phyloP scores from a whole-genome alignment of 257 asterid species.

The Lithospermum erythrorhizon region DNA sequence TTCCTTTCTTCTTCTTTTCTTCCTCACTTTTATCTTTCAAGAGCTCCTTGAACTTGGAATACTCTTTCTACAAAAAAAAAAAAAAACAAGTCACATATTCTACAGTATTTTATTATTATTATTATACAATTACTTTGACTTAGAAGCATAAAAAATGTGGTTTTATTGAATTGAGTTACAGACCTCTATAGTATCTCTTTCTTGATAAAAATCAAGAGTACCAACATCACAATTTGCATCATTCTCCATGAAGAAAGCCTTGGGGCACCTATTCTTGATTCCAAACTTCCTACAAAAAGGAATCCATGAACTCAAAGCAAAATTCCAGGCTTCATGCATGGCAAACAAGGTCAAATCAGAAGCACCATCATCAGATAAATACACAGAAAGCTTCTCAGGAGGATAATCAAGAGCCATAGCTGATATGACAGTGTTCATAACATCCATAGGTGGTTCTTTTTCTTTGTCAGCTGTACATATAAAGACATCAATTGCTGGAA shows the following conservation, averaged over 20 bases:
- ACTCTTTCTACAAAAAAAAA: too few relatives aligned
- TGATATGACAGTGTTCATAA: conserved; percentile 47
- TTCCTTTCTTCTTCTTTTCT: too few relatives aligned
- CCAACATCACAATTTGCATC: too few relatives aligned
- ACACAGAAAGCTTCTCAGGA: conserved; percentile 34
- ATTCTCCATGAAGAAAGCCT: conserved; percentile 15
- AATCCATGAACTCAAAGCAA: conserved; percentile 28
- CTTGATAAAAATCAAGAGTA: too few relatives aligned
- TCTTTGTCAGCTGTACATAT: conserved; percentile 43
- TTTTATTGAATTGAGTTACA: too few relatives aligned
- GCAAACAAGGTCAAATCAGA: conserved; percentile 28
- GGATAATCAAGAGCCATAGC: conserved; percentile 48
- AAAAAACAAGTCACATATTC: too few relatives aligned
- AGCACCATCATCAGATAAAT: conserved; percentile 45
- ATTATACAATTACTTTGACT: too few relatives aligned
- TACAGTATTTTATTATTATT: too few relatives aligned
- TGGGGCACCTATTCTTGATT: conserved; percentile 23
- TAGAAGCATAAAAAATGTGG: too few relatives aligned
- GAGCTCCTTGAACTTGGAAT: too few relatives aligned
- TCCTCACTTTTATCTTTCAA: too few relatives aligned
- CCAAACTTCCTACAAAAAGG: conserved; percentile 33
- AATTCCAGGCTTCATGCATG: conserved; percentile 29
- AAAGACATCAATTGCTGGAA: conserved; percentile 38
- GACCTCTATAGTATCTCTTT: too few relatives aligned
- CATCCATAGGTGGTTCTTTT: conserved; percentile 43